Conservation (phyloP, 1,284 basidiomycete genomes). For the Crucibulum cyathiforme region DNA sequence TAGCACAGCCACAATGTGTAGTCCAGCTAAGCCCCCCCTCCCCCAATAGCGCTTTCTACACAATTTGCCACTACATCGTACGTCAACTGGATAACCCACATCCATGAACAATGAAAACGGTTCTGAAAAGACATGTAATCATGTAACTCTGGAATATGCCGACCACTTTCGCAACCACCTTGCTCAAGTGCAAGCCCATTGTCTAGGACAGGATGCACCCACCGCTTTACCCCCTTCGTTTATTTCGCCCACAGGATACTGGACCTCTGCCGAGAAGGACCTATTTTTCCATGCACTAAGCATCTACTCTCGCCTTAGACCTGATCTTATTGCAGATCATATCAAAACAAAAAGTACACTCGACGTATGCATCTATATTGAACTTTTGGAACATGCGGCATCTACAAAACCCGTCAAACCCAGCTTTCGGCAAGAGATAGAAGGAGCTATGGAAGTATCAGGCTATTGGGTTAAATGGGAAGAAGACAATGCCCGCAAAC, state of each 20-base stretch:
- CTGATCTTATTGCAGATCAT: slow-evolving; percentile 73
- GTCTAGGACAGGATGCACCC: slow-evolving; percentile 29
- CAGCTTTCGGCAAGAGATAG: slow-evolving; percentile 1
- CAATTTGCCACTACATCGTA: too few species aligned
- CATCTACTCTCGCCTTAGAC: slow-evolving; percentile 68
- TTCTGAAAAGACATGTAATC: neutral
- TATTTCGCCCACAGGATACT: slow-evolving; percentile 54
- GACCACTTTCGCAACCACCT: slow-evolving; percentile 38
- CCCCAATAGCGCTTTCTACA: too few species aligned
- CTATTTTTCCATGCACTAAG: slow-evolving; percentile 72
- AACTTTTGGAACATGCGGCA: slow-evolving; percentile 50
- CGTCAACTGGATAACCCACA: too few species aligned
- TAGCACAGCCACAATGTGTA: too few species aligned
- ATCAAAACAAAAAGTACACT: slow-evolving; percentile 64
- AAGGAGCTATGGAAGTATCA: slow-evolving; percentile 62
- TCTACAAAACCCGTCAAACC: slow-evolving; percentile 4
- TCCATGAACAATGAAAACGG: neutral
- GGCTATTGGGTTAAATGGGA: slow-evolving; percentile 66
- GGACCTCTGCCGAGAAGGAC: slow-evolving; percentile 72
- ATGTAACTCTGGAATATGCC: slow-evolving; percentile 24
- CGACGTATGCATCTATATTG: slow-evolving; percentile 69
- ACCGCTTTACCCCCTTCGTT: slow-evolving; percentile 44
- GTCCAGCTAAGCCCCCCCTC: too few species aligned
- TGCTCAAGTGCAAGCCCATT: slow-evolving; percentile 35
- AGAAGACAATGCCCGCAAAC: slow-evolving; percentile 53